These are phyloP conservation scores for Trypanosomatidae sp. DNA, from an alignment of 208 protist species.

Conservation along the genomic window DNA sequence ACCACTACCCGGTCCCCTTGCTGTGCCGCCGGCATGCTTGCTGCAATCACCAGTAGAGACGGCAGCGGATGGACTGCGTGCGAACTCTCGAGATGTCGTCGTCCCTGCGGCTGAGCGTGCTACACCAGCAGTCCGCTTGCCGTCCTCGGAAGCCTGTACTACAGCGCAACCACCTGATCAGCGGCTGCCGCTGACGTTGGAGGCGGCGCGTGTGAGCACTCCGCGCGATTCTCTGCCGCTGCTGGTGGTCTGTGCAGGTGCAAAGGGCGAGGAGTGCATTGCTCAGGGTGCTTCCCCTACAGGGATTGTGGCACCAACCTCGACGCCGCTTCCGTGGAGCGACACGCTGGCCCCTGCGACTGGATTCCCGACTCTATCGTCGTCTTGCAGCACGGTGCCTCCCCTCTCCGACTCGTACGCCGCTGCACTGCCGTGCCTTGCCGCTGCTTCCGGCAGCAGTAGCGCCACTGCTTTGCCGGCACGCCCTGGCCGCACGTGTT, in stretches of 20 bases:
- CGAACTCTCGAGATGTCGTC: background rate
- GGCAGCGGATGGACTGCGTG: background rate
- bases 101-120: background rate
- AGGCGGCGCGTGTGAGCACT: background rate
- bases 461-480: background rate
- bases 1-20: background rate
- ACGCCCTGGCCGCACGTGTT: slow-evolving; percentile 25
- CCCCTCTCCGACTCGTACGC: background rate
- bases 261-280: background rate
- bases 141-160: background rate
- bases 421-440: background rate
- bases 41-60: background rate
- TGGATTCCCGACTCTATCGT: background rate
- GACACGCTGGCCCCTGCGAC: background rate
- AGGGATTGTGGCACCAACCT: background rate
- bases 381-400: background rate
- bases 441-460: background rate
- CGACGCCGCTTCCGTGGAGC: background rate
- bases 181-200: background rate
- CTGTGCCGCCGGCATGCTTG: background rate
- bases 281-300: background rate
- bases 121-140: background rate
- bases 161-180: background rate
- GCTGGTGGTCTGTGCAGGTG: background rate
- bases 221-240: background rate